Base-by-base conservation (phyloP, 352 stramenopile genomes). In the Achlya hypogyna region DNA sequence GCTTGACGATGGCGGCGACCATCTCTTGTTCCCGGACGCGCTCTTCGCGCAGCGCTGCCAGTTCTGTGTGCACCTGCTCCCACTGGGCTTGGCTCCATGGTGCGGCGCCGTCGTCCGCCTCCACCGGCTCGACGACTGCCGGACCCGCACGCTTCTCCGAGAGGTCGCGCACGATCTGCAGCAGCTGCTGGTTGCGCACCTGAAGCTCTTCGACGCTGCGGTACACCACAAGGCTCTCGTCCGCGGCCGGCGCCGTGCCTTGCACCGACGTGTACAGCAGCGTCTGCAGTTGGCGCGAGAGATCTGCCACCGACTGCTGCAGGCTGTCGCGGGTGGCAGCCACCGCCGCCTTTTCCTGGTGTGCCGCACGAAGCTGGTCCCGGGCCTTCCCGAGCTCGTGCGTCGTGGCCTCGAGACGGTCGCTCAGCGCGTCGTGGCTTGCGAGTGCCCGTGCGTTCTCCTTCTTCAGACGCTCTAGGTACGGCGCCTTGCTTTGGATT, bases 1-100 rank as follows among this genome's bases (percentile, higher is more conserved):
- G 96, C 71, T 98, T 93, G 10, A 98, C 92, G 62, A 98, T 98
- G 3, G 82, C 87, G 18, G 80, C 75, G 10, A 98, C 93, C 72
- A 98, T 87, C 62, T 97, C 83, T 18, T 85, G 78, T 42, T 89
- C 80, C 64, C 90, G 75, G 58, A 91, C 84, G 25, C 84, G 82
- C 62, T 91, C 84, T 4, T 63, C 59, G 23, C 79, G 79, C 47
- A 98, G 63, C 27, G 81, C 75, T n/a, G 83, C 76, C 5, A 98
- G 71, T 69, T 98, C 88, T 49, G 86, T 78, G 9, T 89, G 78
- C n/a, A 68, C 40, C 35, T 63, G 66, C 12, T 63, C 53, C 32
- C 45, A 68, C 64, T 51, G 23, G 4, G 29, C 53, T 16, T n/a
- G 31, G 16, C 25, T 65, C 49, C 22, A 69, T 8, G 27, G 23